These are phyloP conservation scores for Mucor saturninus DNA, from an alignment of 371 early-diverging fungal species.

Conservation along the genomic window DNA sequence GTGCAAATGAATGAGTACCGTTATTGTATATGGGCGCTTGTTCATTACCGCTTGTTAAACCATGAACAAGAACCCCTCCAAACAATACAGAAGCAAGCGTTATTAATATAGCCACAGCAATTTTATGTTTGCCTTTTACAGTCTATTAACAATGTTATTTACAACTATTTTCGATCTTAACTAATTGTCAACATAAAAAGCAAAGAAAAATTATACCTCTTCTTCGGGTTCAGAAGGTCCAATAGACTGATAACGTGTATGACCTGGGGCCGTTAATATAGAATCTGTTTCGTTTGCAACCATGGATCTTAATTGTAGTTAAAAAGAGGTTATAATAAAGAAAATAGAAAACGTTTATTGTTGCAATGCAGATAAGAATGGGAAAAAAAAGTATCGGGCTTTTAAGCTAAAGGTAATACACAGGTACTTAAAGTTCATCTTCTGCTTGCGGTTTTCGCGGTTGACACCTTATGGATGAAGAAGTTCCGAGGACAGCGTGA, in stretches of 20 bases:
- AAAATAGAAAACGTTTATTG: background rate
- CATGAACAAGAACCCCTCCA: conserved; percentile 12
- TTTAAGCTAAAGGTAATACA: background rate
- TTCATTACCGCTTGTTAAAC: background rate
- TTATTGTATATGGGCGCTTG: conserved; percentile 44
- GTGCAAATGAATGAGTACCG: conserved; percentile 73
- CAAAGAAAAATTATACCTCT: background rate
- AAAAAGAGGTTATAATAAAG: background rate
- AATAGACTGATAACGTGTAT: conserved; percentile 33
- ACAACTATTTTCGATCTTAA: background rate
- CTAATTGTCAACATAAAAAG: background rate
- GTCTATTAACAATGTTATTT: background rate
- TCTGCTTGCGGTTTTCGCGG: conserved; percentile 24
- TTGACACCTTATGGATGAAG: conserved; percentile 31
- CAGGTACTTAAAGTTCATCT: conserved; percentile 17
- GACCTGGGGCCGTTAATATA: conserved; percentile 11
- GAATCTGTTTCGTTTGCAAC: conserved; percentile 1
- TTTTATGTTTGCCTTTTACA: background rate
- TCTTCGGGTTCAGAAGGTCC: conserved; percentile 31
- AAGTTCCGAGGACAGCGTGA: conserved; percentile 35
- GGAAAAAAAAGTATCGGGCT: conserved; percentile 4
- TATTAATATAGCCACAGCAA: conserved; percentile 2
- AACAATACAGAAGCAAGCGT: conserved; percentile 10
- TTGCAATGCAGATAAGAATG: background rate
- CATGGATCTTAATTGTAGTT: background rate